A percentile compares a stretch with the other conserved stretches of the same genome.
Conservation (phyloP, 2,329 filamentous ascomycete genomes). For the Aureobasidium sp. region DNA sequence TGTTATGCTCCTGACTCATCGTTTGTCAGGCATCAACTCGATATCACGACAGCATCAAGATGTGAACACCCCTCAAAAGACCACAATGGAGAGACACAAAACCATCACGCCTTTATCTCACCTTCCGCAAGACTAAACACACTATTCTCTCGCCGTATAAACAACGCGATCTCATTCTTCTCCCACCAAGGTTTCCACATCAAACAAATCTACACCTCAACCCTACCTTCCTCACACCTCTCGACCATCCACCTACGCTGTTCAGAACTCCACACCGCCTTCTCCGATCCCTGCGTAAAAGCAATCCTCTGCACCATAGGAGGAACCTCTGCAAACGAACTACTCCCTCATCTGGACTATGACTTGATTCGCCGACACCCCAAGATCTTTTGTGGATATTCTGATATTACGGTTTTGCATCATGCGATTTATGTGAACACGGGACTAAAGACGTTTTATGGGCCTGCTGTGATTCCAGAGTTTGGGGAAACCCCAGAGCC, state of each 20-base stretch:
- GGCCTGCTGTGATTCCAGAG: constrained; percentile 20
- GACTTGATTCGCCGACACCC: constrained; percentile 21
- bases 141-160: constrained; percentile 16
- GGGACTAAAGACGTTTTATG: constrained; percentile 23
- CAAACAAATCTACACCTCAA: constrained; percentile 16
- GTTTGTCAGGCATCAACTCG: too few species aligned
- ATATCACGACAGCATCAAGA: too few species aligned
- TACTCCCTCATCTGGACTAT: constrained; percentile 23
- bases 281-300: constrained; percentile 18
- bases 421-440: constrained; percentile 17
- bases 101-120: constrained; percentile 20
- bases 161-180: constrained; percentile 15
- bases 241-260: constrained; percentile 14
- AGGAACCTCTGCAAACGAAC: constrained; percentile 20
- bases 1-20: too few species aligned
- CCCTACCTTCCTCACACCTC: constrained; percentile 1
- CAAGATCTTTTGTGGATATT: constrained; percentile 27
- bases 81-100: too few species aligned
- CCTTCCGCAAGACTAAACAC: constrained; percentile 23
- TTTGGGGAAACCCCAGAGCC: constrained; percentile 19
- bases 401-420: constrained; percentile 24
- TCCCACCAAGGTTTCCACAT: constrained; percentile 15
- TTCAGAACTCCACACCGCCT: constrained; percentile 20
- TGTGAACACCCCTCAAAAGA: too few species aligned
- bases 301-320: constrained; percentile 24